Conservation (phyloP, 164 flowering plant species). For the Amborella trichopoda region DNA sequence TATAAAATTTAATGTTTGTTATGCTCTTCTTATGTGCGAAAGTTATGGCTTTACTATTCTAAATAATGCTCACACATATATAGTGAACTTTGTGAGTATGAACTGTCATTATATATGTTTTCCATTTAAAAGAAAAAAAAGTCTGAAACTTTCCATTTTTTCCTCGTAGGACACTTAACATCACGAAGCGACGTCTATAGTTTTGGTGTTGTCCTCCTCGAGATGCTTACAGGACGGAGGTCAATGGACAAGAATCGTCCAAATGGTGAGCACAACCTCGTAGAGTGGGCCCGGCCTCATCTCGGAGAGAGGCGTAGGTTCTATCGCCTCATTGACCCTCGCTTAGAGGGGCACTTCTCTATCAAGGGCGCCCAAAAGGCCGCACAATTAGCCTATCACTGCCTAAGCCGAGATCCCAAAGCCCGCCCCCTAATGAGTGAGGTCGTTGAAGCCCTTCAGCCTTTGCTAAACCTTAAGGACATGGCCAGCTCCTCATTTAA, state of each 20-base stretch:
- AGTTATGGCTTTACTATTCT: too few relatives aligned
- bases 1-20: too few relatives aligned
- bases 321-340: conserved; percentile 68
- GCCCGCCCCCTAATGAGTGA: conserved; percentile 73
- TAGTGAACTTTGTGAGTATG: too few relatives aligned
- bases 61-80: too few relatives aligned
- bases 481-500: conserved; percentile 80
- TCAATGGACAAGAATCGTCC: conserved; percentile 91
- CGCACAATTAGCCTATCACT: conserved; percentile 59
- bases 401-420: conserved; percentile 80
- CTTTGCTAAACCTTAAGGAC: conserved; percentile 68
- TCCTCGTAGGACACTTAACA: conserved; percentile 64
- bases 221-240: conserved; percentile 79
- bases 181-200: conserved; percentile 88
- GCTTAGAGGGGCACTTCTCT: conserved; percentile 82
- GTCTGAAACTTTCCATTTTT: neutral
- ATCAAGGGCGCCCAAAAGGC: conserved; percentile 83
- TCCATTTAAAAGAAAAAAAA: too few relatives aligned
- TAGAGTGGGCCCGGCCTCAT: conserved; percentile 87
- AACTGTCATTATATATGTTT: too few relatives aligned
- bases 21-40: too few relatives aligned
- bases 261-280: conserved; percentile 83
- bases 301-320: conserved; percentile 65
- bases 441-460: conserved; percentile 63
- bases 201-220: conserved; percentile 85